These are phyloP conservation scores for Nakazawaea holstii DNA, from an alignment of 805 yeast species.

Conservation along the genomic window DNA sequence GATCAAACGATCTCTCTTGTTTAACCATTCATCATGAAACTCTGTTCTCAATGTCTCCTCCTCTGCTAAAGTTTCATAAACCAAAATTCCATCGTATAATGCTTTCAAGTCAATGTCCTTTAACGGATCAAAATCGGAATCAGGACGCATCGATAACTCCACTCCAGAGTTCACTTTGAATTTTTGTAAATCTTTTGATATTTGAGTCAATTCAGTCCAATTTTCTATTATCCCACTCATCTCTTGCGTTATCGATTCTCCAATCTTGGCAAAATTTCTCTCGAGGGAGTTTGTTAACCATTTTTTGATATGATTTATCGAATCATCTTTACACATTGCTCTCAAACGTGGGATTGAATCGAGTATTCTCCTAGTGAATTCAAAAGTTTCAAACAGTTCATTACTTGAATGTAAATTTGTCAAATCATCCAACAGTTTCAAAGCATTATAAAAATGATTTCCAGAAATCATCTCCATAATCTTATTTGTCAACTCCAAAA, in stretches of 20 bases:
- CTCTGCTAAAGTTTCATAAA: slow-evolving; percentile 70
- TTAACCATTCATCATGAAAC: slow-evolving; percentile 65
- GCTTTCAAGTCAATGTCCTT: slow-evolving; percentile 59
- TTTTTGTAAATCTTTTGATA: slow-evolving; percentile 38
- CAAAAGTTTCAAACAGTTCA: slow-evolving; percentile 59
- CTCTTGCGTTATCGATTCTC: slow-evolving; percentile 49
- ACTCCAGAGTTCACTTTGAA: slow-evolving; percentile 83
- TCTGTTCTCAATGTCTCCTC: slow-evolving; percentile 53
- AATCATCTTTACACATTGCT: slow-evolving; percentile 67
- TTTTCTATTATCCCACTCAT: slow-evolving; percentile 49
- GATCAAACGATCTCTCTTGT: slow-evolving; percentile 65
- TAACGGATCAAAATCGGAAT: slow-evolving; percentile 42
- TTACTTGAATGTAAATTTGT: slow-evolving; percentile 64
- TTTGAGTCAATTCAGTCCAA: slow-evolving; percentile 49
- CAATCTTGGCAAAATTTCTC: slow-evolving; percentile 52
- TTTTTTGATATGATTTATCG: slow-evolving; percentile 57
- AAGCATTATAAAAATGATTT: slow-evolving; percentile 77
- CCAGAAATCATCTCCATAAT: slow-evolving; percentile 75
- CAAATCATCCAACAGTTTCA: slow-evolving; percentile 75
- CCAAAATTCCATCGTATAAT: slow-evolving; percentile 76
- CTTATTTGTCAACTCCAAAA: slow-evolving; percentile 79
- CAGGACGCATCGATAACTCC: slow-evolving; percentile 67
- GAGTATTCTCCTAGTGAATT: slow-evolving; percentile 69
- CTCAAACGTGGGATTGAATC: slow-evolving; percentile 74
- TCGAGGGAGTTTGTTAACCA: slow-evolving; percentile 62